Conservation (phyloP, 2,329 filamentous ascomycete genomes). For the Ophioceras dolichostomum region DNA sequence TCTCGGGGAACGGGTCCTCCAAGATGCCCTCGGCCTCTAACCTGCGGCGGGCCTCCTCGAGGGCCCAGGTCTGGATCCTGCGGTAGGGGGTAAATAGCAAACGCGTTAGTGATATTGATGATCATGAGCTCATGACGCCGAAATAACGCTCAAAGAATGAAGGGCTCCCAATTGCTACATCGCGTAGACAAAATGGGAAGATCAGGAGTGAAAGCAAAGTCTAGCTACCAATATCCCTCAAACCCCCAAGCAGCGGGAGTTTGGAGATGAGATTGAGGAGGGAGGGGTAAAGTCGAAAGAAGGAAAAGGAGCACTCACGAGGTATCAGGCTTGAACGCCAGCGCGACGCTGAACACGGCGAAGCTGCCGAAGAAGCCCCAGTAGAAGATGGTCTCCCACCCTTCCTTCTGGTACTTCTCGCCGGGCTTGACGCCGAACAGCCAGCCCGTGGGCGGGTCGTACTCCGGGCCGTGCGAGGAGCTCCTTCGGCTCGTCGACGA, state of each 20-base stretch:
- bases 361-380: slow-evolving; percentile 76
- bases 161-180: no score
- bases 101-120: no score
- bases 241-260: no score
- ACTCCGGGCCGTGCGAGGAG: slow-evolving; percentile 58
- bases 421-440: slow-evolving; percentile 89
- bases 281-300: slow-evolving; percentile 1
- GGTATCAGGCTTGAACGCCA: slow-evolving; percentile 96
- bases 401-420: slow-evolving; percentile 91
- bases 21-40: slow-evolving; percentile 94
- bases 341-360: slow-evolving; percentile 60
- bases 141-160: no score
- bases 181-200: neutral
- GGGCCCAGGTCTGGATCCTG: slow-evolving; percentile 98
- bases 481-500: slow-evolving; percentile 19
- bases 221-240: neutral
- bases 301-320: slow-evolving; percentile 55
- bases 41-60: slow-evolving; percentile 90
- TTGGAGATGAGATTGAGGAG: no score
- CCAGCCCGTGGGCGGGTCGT: slow-evolving; percentile 84
- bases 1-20: slow-evolving; percentile 58
- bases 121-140: no score
- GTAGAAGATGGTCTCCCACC: slow-evolving; percentile 83
- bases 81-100: neutral
- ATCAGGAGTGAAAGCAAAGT: neutral